Conservation (phyloP, 352 stramenopile genomes). For the Pythium volutum region DNA sequence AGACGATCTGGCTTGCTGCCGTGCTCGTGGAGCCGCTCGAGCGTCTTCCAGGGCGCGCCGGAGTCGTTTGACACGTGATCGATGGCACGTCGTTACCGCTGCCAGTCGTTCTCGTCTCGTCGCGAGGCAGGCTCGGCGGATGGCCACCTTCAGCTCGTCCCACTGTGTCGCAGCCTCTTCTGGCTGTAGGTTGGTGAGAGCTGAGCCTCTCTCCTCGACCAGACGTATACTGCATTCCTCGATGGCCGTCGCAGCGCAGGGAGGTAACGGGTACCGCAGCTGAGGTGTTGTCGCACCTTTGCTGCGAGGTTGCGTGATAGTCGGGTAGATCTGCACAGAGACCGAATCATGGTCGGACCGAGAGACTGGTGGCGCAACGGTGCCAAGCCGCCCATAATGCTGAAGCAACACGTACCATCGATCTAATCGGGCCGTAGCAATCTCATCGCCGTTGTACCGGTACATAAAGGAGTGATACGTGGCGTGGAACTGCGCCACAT, state of each 20-base stretch:
- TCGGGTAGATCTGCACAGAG: not conserved
- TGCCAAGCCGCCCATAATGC: not conserved
- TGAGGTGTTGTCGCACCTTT: not conserved
- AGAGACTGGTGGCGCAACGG: not conserved
- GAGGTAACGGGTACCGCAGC: not conserved
- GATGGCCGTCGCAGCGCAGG: not conserved
- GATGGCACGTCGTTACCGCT: not conserved
- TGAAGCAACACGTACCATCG: slow-evolving; percentile 6
- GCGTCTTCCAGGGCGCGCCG: not conserved
- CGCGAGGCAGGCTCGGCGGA: not conserved
- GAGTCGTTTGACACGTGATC: not conserved
- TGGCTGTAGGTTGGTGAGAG: not conserved
- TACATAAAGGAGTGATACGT: slow-evolving; percentile 12
- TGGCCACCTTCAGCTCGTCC: not conserved
- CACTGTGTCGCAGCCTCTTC: not conserved
- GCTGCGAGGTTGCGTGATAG: not conserved
- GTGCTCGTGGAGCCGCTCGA: not conserved
- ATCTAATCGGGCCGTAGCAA: not conserved
- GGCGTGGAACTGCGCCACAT: not conserved
- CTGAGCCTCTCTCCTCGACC: not conserved
- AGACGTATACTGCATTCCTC: not conserved
- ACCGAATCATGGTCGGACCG: slow-evolving; percentile 4
- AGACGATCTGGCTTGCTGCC: not conserved
- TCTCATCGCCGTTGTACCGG: not conserved
- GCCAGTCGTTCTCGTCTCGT: not conserved